These are phyloP conservation scores for Aspergillus piperis DNA, from an alignment of 2,329 filamentous ascomycete species.

Conservation along the genomic window DNA sequence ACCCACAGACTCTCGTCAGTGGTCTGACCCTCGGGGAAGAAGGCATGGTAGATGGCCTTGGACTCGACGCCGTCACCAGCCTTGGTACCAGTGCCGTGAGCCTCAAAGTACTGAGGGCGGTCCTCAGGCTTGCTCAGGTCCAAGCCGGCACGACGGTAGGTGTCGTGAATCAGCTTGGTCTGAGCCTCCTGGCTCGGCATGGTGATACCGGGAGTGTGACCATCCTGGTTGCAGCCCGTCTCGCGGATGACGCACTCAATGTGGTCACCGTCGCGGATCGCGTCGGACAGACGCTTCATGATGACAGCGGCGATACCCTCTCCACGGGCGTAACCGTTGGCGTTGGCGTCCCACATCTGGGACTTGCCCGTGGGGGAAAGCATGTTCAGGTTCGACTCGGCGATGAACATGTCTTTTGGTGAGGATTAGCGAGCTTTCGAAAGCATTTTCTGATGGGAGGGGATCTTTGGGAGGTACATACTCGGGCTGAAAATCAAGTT, in stretches of 20 bases:
- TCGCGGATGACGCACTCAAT: slow-evolving; percentile 17
- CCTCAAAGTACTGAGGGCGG: slow-evolving; percentile 47
- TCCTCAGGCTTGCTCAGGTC: slow-evolving; percentile 28
- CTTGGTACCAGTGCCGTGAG: slow-evolving; percentile 46
- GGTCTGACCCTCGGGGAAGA: neutral
- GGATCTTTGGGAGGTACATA: too few relatives aligned
- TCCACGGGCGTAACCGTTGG: slow-evolving; percentile 11
- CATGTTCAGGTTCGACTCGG: slow-evolving; percentile 21
- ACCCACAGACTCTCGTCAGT: slow-evolving; percentile 4
- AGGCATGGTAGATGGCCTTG: slow-evolving; percentile 1
- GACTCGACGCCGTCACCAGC: slow-evolving; percentile 13
- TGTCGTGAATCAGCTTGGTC: slow-evolving; percentile 40
- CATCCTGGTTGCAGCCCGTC: slow-evolving; percentile 40
- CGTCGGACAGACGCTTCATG: slow-evolving; percentile 3
- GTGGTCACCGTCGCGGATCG: slow-evolving; percentile 7
- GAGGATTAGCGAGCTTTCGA: too few relatives aligned
- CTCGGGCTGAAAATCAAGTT: slow-evolving; percentile 34
- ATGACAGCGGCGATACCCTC: slow-evolving; percentile 11
- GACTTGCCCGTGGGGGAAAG: slow-evolving; percentile 33
- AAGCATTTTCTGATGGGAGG: too few relatives aligned
- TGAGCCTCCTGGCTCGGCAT: slow-evolving; percentile 42
- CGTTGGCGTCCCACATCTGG: slow-evolving; percentile 27
- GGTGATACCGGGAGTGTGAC: slow-evolving; percentile 37
- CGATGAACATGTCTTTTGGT: slow-evolving; percentile 20
- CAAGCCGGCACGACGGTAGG: slow-evolving; percentile 44